phyloP scores from a whole-genome alignment of 305 asterid species.

The Solanum hybrid region DNA sequence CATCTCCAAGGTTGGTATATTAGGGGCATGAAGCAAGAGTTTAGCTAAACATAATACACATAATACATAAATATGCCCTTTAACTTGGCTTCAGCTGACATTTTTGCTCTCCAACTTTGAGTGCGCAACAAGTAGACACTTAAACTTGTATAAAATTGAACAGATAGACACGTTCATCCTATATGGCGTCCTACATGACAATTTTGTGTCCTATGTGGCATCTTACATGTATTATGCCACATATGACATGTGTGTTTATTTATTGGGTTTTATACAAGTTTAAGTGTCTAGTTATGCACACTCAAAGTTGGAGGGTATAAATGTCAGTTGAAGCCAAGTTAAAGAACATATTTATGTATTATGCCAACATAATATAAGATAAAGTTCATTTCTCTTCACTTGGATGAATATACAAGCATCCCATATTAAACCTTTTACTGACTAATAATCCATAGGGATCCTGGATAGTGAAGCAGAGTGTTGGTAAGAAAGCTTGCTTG shows the following conservation, averaged over 20 bases:
- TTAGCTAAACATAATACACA: neutral
- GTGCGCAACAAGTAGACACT: neutral
- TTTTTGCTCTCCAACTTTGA: neutral
- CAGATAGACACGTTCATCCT: neutral
- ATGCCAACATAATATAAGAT: neutral
- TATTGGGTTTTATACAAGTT: neutral
- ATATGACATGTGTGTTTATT: neutral
- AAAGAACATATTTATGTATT: neutral
- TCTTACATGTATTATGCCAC: neutral
- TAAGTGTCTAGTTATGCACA: neutral
- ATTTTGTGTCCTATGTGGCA: neutral
- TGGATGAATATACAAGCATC: neutral
- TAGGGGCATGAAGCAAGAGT: neutral
- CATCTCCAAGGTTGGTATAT: constrained; percentile 55
- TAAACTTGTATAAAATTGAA: neutral
- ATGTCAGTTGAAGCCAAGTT: neutral
- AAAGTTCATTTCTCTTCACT: neutral
- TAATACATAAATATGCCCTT: neutral
- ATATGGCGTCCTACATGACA: neutral
- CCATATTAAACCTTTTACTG: neutral
- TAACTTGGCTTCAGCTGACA: neutral
- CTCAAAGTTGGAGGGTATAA: neutral
- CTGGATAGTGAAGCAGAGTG: constrained; percentile 79
- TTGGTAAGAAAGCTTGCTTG: constrained; percentile 75
- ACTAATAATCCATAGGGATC: constrained; percentile 25